Conservation (phyloP, 257 asterid species). For the Salvia hispanica region DNA sequence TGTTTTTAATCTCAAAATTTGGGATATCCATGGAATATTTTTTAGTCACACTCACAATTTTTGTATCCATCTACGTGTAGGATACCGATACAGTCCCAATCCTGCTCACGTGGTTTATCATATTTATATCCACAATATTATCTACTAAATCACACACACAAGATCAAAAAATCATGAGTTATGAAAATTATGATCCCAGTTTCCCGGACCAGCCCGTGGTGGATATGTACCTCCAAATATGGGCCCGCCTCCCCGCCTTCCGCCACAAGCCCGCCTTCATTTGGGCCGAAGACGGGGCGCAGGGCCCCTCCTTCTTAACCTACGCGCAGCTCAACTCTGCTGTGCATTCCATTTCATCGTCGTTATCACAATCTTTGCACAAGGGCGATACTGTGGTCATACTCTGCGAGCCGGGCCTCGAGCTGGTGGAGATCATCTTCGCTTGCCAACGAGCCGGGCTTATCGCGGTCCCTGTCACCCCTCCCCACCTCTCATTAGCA, state of each 20-base stretch:
- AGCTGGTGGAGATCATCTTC: constrained; percentile 59
- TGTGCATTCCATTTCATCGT: constrained; percentile 48
- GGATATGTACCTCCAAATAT: constrained; percentile 71
- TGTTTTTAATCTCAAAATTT: constrained; percentile 17
- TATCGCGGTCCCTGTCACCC: constrained; percentile 53
- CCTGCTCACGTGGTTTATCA: constrained; percentile 13
- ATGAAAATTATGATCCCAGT: constrained; percentile 65
- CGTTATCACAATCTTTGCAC: constrained; percentile 37
- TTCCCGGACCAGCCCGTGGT: constrained; percentile 76
- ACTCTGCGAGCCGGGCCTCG: constrained; percentile 65
- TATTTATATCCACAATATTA: neutral
- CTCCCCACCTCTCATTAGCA: constrained; percentile 52
- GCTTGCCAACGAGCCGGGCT: constrained; percentile 81
- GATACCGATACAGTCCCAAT: constrained; percentile 4
- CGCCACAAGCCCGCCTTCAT: constrained; percentile 67
- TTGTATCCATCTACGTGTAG: constrained; percentile 15
- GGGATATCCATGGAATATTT: constrained; percentile 53
- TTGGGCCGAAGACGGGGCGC: constrained; percentile 55
- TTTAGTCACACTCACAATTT: constrained; percentile 15
- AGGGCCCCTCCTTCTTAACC: constrained; percentile 40
- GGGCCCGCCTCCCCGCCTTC: constrained; percentile 61
- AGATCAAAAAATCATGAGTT: constrained; percentile 16
- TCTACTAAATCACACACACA: neutral
- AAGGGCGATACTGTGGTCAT: constrained; percentile 59
- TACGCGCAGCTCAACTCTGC: constrained; percentile 55